Conservation (phyloP, 495 filamentous ascomycete species). For the Penicillium crystallinum region DNA sequence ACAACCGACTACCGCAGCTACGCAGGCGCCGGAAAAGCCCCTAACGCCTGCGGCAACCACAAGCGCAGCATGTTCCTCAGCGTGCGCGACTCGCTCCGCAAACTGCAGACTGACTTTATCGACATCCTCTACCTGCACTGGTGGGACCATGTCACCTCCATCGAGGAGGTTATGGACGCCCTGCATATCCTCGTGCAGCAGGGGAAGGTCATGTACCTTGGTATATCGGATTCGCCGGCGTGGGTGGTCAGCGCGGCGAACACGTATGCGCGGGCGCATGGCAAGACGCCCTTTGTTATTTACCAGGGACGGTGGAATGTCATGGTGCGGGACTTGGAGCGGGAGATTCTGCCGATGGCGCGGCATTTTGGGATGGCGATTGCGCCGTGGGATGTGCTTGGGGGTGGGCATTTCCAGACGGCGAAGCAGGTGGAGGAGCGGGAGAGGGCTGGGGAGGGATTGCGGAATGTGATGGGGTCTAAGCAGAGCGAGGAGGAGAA, state of each 20-base stretch:
- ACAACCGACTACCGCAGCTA: constrained; percentile 36
- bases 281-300: constrained; percentile 56
- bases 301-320: constrained; percentile 64
- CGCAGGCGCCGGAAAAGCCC: constrained; percentile 39
- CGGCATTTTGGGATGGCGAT: constrained; percentile 53
- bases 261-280: constrained; percentile 53
- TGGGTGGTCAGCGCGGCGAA: constrained; percentile 60
- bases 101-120: constrained; percentile 60
- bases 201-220: constrained; percentile 61
- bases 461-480: constrained; percentile 15
- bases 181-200: constrained; percentile 51
- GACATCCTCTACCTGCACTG: constrained; percentile 61
- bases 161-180: constrained; percentile 57
- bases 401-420: constrained; percentile 50
- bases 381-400: constrained; percentile 52
- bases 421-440: constrained; percentile 26
- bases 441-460: constrained; percentile 26
- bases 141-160: constrained; percentile 54
- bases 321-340: constrained; percentile 48
- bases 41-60: constrained; percentile 54
- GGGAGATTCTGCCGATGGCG: constrained; percentile 55
- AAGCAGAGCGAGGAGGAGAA: constrained; percentile 36
- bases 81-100: constrained; percentile 51
- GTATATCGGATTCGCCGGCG: constrained; percentile 57
- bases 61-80: constrained; percentile 49